Evolutionary conservation across 495 filamentous ascomycete species (phyloP).

Genomic region (Xylaria bambusicola): DNA sequence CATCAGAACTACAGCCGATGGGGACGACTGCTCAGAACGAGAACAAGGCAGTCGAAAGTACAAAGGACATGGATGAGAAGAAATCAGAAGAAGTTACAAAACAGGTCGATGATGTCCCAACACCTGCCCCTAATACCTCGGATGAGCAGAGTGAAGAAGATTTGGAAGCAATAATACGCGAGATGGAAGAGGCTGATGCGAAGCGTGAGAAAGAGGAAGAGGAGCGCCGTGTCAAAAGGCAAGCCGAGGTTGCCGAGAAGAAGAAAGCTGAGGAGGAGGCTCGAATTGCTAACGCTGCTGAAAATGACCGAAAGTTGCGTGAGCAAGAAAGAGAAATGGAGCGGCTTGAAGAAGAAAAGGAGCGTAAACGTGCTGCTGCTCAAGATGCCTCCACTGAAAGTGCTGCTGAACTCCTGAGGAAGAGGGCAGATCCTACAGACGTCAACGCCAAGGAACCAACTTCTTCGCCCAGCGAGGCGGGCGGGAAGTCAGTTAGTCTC

Average conservation of each 20-base stretch:
- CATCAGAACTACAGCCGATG: slow-evolving; percentile 30
- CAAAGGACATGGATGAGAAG: no score
- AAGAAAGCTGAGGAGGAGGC: slow-evolving; percentile 60
- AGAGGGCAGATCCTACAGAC: slow-evolving; percentile 27
- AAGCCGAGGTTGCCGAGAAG: slow-evolving; percentile 63
- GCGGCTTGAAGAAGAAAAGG: slow-evolving; percentile 55
- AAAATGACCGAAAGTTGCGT: slow-evolving; percentile 60
- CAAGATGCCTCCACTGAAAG: slow-evolving; percentile 21
- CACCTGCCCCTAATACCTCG: slow-evolving; percentile 38
- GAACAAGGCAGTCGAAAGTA: slow-evolving; percentile 60
- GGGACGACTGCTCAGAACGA: slow-evolving; percentile 61
- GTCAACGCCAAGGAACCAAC: slow-evolving; percentile 31
- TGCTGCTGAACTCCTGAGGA: slow-evolving; percentile 41
- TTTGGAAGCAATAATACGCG: slow-evolving; percentile 49
- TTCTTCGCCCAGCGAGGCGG: slow-evolving; percentile 36
- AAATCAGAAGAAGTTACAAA: slow-evolving; percentile 47
- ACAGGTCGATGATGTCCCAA: slow-evolving; percentile 46
- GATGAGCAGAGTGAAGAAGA: slow-evolving; percentile 43
- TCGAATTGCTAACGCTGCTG: slow-evolving; percentile 40
- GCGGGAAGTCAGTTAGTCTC: slow-evolving; percentile 47
- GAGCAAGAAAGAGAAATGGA: slow-evolving; percentile 59
- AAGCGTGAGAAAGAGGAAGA: slow-evolving; percentile 54
- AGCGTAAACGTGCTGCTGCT: slow-evolving; percentile 42
- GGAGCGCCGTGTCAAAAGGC: slow-evolving; percentile 46
- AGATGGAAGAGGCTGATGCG: slow-evolving; percentile 56